Evolutionary conservation across 2,329 filamentous ascomycete species (phyloP), one percentile per base, ranked within the genome.

Genomic region (Cercospora sesami): DNA sequence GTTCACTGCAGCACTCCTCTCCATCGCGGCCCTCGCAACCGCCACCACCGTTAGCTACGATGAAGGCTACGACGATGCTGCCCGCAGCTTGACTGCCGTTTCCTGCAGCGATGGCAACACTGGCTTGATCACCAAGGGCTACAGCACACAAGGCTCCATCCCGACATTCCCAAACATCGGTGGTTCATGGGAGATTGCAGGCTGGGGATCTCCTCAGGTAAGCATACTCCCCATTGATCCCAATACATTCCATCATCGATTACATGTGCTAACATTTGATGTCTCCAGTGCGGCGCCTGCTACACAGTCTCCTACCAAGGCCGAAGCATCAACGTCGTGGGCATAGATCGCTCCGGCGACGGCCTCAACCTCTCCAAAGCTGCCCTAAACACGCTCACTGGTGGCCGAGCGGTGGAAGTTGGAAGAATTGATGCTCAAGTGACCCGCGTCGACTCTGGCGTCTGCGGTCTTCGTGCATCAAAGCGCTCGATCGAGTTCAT

Each of bases 61-160:
- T 28, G 48, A 81, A 21, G 87, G 85, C 76, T 95, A 92, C 81
- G 91, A 94, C 76, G 81, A 89, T 70, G 78, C 77, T 57, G 72
- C 72, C 68, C 85, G 87, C 67, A 82, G 86, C 55, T 78, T 94
- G 64, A 83, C 80, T 36, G 78, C 75, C 5, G 84, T 93, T 55
- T 78, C 88, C 69, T 93, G 90, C 85, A 90, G 87, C 33, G 87
- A 92, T 75, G 90, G 90, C 64, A 58, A 70, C 69, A 89, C 91
- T 79, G 90, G 90, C 67, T 84, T 92, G 69, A 86, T 86, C 70
- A 87, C 85, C 73, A 85, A 83, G 74, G 83, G 83, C 73, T 91
- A 60, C 63, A 63, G 62, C n/a, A 73, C 80, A 4, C 82, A 84
- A 67, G 81, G 79, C 64, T 72, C 76, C 8, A 74, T 86, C 33